phyloP scores from a whole-genome alignment of 1,139 yeast species.

The Tardiomyces digboiensis region DNA sequence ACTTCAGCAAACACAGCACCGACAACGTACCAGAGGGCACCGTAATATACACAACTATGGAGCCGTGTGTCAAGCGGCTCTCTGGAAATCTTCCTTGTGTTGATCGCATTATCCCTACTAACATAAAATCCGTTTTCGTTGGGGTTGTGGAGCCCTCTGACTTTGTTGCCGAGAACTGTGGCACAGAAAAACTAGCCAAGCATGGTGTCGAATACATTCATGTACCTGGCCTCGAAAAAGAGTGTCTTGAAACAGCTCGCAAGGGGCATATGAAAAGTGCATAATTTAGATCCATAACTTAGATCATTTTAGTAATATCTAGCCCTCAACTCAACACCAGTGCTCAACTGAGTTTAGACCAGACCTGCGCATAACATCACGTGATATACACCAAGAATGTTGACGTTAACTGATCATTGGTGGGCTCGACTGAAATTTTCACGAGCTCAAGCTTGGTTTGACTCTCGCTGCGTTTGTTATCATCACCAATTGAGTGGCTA shows the following conservation, averaged over 20 bases:
- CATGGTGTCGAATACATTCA: conserved; percentile 65
- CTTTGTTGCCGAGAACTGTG: conserved; percentile 71
- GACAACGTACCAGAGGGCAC: conserved; percentile 61
- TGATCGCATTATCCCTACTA: conserved; percentile 55
- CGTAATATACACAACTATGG: conserved; percentile 92
- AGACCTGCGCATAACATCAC: no score
- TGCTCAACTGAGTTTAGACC: no score
- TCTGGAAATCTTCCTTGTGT: conserved; percentile 91
- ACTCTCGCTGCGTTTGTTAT: no score
- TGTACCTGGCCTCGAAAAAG: conserved; percentile 78
- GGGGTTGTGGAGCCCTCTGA: conserved; percentile 90
- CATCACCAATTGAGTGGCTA: no score
- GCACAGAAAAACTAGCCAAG: conserved; percentile 42
- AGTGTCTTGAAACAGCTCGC: conserved; percentile 61
- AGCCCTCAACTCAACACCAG: no score
- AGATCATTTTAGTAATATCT: no score
- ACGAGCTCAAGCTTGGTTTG: no score
- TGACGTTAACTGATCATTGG: no score
- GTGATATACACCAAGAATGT: no score
- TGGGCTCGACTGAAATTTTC: no score
- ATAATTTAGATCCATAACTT: neutral
- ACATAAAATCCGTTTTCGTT: conserved; percentile 70
- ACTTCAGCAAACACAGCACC: conserved; percentile 33
- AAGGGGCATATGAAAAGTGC: conserved; percentile 47
- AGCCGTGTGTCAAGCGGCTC: conserved; percentile 83